Evolutionary conservation across 306 rosid species (phyloP), one percentile per base, ranked within the genome.

Genomic region (Casuarina glauca): DNA sequence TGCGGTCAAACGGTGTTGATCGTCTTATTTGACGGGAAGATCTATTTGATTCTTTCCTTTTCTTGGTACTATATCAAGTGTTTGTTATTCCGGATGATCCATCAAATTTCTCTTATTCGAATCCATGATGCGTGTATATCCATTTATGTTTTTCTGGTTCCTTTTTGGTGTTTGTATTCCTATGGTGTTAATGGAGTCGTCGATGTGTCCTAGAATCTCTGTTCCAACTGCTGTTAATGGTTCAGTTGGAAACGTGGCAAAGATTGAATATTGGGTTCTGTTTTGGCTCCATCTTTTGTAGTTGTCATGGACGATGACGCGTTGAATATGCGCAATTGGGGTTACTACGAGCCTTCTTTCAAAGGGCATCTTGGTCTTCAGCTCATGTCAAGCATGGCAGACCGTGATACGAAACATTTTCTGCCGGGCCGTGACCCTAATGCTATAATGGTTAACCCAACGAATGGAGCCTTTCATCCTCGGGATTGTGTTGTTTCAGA

Each of bases 241-340:
- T 66, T 44, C 60, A 43, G 38, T 74, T 76, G 73, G 45, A 73
- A 88, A 78, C 79, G 9, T 60, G 42, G 72, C 50, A 32, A 67
- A 39, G 44, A 67, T 74, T 75, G 72, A 69, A 73, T 54, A 43
- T 77, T 77, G 48, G 32, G 82, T 58, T 54, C 75, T 48, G 72
- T 78, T 74, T 81, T 54, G 85, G 70, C 74, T 62, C 42, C 16
- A 80, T 74, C 73, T 84, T 26, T 78, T 85, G 82, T 87, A 92
- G 98, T 85, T 89, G 69, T 60, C 60, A 94, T 94, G 98, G 98
- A 94, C 73, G 97, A 91, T 78, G 97, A 94, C 86, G 89, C 91
- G 9, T 74, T 94, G 87, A 94, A 92, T 85, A 94, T 94, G 92
- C 89, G 95, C 77, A 92, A 92, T 79, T 94, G 98, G 98, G 97